Evolutionary conservation across 202 grass and related monocot genomes (phyloP), one percentile per base, ranked within the genome.

Genomic region (Zoysia matrella): DNA sequence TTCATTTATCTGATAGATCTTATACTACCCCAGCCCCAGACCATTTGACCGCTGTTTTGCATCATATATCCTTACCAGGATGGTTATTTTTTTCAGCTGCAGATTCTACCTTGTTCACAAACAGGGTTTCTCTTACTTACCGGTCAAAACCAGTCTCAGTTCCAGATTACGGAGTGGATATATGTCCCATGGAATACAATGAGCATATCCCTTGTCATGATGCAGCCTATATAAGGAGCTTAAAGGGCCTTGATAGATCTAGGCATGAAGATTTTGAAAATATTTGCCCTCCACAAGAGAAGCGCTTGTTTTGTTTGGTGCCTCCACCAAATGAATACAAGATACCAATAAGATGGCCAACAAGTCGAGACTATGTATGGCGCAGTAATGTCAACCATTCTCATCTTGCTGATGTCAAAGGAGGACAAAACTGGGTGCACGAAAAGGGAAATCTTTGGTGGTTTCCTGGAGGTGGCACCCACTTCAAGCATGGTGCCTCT

Each of bases 341-440:
- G 82, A 87, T 91, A 87, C 95, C 92, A 1, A 84, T 98, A 89
- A 88, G 81, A 78, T 95, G 95, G 95, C 90, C 95, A 64, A 85
- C 84, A 57, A 98, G 95, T 69, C 48, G 89, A 55, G 95, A 95
- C 66, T 98, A 92, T 68, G 89, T 95, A 11, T 98, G 95, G 92
- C 86, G 57, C 16, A 98, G 92, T 81, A 98, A 98, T 58, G 92
- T 99, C 22, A 99, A 99, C 60, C 96, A 99, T 88, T 99, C 92
- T 15, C 92, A 52, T 75, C 92, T 99, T 63, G 87, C 96, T 45
- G 87, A 99, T 47, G 90, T 99, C 2, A 99, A 99, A 93, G 92
- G 92, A 54, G 96, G 96, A 51, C 96, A 99, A 70, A 99, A 99
- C 61, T 99, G 96, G 96, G 92, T 99, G 68, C 96, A 99, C 73